Conservation (phyloP, 2,329 filamentous ascomycete species). For the Trichoderma afroharzianum region DNA sequence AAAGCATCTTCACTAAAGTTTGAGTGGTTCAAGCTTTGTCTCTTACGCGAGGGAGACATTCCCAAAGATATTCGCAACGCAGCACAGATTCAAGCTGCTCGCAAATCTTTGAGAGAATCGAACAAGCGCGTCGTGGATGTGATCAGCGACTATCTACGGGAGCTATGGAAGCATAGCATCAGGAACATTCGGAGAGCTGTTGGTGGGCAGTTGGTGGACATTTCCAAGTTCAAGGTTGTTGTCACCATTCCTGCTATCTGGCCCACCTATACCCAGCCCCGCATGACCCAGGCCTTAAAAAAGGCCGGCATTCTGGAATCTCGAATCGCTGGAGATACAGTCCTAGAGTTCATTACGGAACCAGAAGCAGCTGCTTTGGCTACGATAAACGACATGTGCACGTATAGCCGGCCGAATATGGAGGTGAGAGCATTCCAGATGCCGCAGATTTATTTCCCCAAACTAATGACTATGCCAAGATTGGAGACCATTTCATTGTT, state of each 20-base stretch:
- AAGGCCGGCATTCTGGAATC: slow-evolving; percentile 36
- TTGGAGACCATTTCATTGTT: slow-evolving; percentile 28
- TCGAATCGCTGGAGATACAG: slow-evolving; percentile 29
- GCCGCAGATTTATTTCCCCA: fast-evolving
- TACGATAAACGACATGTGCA: slow-evolving; percentile 29
- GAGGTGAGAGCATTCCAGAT: slow-evolving; percentile 15
- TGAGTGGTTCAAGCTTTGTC: slow-evolving; percentile 42
- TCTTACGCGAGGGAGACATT: slow-evolving; percentile 33
- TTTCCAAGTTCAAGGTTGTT: slow-evolving; percentile 35
- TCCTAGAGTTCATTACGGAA: slow-evolving; percentile 37
- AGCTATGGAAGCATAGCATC: slow-evolving; percentile 33
- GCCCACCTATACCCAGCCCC: slow-evolving; percentile 34
- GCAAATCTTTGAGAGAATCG: neutral
- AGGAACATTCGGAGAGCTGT: slow-evolving; percentile 26
- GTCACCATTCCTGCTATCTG: slow-evolving; percentile 46
- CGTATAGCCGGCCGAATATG: slow-evolving; percentile 20
- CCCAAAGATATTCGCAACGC: slow-evolving; percentile 23
- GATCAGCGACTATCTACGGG: slow-evolving; percentile 31
- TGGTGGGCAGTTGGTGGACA: slow-evolving; percentile 23
- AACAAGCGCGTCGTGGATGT: slow-evolving; percentile 28
- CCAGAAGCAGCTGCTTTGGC: slow-evolving; percentile 45
- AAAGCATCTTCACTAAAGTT: slow-evolving; percentile 23
- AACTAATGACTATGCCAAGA: neutral
- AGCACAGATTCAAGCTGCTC: slow-evolving; percentile 22
- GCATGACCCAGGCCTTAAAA: slow-evolving; percentile 35